phyloP scores from a whole-genome alignment of 306 rosid genomes.

The Calophaca sinica region DNA sequence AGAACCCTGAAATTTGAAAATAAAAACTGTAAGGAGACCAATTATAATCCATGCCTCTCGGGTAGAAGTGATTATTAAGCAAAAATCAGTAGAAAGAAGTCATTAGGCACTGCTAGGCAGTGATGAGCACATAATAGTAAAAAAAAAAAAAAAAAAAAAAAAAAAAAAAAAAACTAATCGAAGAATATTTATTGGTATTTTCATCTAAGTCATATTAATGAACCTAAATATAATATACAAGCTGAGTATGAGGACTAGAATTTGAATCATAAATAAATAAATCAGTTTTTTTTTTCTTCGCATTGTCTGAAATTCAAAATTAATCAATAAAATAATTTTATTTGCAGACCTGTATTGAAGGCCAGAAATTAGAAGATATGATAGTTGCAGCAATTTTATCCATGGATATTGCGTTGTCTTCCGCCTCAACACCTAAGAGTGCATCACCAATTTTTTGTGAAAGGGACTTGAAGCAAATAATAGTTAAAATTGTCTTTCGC shows the following conservation, averaged over 20 bases:
- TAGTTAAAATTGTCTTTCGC: slow-evolving; percentile 15
- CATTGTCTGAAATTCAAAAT: slow-evolving; percentile 13
- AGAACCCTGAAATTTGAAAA: slow-evolving; percentile 19
- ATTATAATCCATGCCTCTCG: slow-evolving; percentile 21
- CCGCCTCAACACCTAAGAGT: slow-evolving; percentile 52
- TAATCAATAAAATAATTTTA: neutral
- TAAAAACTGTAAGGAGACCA: neutral
- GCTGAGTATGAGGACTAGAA: slow-evolving; percentile 9
- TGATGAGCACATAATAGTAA: neutral
- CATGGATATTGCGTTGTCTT: slow-evolving; percentile 64
- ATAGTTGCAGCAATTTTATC: slow-evolving; percentile 76
- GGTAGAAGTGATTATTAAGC: slow-evolving; percentile 34
- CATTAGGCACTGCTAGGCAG: neutral
- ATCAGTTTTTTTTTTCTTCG: neutral
- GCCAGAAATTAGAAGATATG: slow-evolving; percentile 96
- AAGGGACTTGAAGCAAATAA: slow-evolving; percentile 34
- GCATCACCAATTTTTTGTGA: slow-evolving; percentile 36
- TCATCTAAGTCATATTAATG: slow-evolving; percentile 18
- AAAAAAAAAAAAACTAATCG: neutral
- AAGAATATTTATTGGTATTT: slow-evolving; percentile 11
- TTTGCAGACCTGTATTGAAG: slow-evolving; percentile 83
- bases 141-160: slow-evolving; percentile 1
- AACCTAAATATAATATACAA: slow-evolving; percentile 21
- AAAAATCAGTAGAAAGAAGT: slow-evolving; percentile 4
- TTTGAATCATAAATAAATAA: slow-evolving; percentile 19